These are phyloP conservation scores for Gamsiella multidivaricata DNA, from an alignment of 192 early-diverging fungal genomes.

Conservation along the genomic window DNA sequence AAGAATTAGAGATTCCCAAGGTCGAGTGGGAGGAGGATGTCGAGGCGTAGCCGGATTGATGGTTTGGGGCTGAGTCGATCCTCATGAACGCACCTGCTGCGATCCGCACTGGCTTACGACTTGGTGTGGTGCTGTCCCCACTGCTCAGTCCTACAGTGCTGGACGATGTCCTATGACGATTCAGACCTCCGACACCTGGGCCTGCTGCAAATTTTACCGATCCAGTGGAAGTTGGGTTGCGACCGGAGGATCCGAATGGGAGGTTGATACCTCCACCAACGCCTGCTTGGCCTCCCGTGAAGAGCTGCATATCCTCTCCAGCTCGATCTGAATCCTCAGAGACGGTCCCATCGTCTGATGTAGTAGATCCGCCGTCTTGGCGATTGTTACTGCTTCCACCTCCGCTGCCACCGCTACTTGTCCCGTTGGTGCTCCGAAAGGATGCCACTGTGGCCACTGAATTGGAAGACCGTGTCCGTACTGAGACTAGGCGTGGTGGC, in stretches of 20 bases:
- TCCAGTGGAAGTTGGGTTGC: conserved; percentile 1
- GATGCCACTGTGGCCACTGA: conserved; percentile 25
- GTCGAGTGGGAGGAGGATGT: conserved; percentile 9
- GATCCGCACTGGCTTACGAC: conserved; percentile 33
- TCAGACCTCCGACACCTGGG: background rate
- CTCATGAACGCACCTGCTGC: conserved; percentile 40
- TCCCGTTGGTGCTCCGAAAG: conserved; percentile 11
- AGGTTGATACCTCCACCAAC: conserved; percentile 29
- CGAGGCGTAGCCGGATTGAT: background rate
- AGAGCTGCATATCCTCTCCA: conserved; percentile 37
- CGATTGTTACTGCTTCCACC: conserved; percentile 8
- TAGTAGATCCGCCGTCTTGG: conserved; percentile 19
- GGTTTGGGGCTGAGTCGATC: conserved; percentile 14
- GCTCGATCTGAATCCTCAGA: conserved; percentile 43
- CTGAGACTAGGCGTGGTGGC: conserved; percentile 7
- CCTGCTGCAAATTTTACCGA: conserved; percentile 1
- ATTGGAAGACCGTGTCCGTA: conserved; percentile 28
- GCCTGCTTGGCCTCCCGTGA: conserved; percentile 31
- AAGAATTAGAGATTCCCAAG: background rate
- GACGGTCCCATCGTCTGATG: conserved; percentile 44
- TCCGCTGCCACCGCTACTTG: background rate
- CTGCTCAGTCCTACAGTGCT: conserved; percentile 10
- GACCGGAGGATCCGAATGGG: conserved; percentile 4
- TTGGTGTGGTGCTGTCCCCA: background rate
- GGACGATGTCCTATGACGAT: conserved; percentile 11